Conservation (phyloP, 306 rosid genomes). For the Cajanus cajan region DNA sequence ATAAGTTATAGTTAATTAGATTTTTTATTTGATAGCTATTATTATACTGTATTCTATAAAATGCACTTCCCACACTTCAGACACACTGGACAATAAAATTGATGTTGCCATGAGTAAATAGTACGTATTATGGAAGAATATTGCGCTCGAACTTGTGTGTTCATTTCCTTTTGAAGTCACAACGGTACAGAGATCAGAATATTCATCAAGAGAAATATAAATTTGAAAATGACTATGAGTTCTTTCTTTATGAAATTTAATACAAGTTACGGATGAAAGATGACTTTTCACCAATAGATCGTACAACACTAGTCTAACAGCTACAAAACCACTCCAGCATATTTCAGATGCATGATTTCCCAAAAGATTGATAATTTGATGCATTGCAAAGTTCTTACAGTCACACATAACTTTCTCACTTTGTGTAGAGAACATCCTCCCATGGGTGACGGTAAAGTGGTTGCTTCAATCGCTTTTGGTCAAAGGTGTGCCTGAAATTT, state of each 20-base stretch:
- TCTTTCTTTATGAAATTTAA: slow-evolving; percentile 37
- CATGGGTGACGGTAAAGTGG: slow-evolving; percentile 99
- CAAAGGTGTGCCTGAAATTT: slow-evolving; percentile 89
- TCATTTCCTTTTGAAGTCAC: slow-evolving; percentile 12
- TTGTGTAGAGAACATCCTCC: slow-evolving; percentile 99
- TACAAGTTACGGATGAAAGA: slow-evolving; percentile 47
- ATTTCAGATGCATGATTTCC: slow-evolving; percentile 35
- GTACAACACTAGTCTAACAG: slow-evolving; percentile 49
- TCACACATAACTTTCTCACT: slow-evolving; percentile 48
- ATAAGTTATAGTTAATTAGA: too few relatives aligned
- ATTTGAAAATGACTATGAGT: slow-evolving; percentile 33
- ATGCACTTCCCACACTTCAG: too few relatives aligned
- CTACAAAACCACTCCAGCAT: slow-evolving; percentile 39
- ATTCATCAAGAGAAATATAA: slow-evolving; percentile 29
- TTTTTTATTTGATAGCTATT: too few relatives aligned
- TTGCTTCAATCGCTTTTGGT: slow-evolving; percentile 98
- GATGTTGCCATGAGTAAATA: slow-evolving; percentile 24
- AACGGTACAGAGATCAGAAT: slow-evolving; percentile 12
- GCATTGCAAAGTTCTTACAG: slow-evolving; percentile 20
- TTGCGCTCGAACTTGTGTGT: not conserved
- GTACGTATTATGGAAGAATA: not conserved
- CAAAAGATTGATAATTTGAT: slow-evolving; percentile 25
- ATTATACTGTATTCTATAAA: too few relatives aligned
- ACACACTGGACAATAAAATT: not conserved
- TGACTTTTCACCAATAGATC: slow-evolving; percentile 32